Base-by-base conservation (phyloP, 257 asterid species). In the Avicennia marina region DNA sequence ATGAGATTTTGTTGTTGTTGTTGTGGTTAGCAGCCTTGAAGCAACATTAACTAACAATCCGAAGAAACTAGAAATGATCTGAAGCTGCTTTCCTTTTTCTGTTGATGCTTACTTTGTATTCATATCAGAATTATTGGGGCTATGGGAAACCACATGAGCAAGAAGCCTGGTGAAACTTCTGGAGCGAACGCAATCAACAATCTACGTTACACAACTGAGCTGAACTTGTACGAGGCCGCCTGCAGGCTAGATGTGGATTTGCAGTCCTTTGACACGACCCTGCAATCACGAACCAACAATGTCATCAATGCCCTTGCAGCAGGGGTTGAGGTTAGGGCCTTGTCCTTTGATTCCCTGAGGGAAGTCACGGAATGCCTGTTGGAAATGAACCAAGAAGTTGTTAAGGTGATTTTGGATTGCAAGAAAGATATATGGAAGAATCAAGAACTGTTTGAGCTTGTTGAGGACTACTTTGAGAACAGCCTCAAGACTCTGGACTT, bases 61-160 rank as follows among this genome's bases (percentile, higher is more conserved):
- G 41, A 36, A 36, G 41, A 49, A 22, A 18, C 16, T 27, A 8
- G 38, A 25, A 48, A 48, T 3, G 10, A 36, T 9, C 19, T 19
- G 6, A n/a, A 58, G 7, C 13, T 32, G 29, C 7, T 53, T 33
- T 3, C 1, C 2, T 11, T 20, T 7, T 20, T 45, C 3, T 7
- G 25, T 18, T 25, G 18, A 3, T 33, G 7, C 4, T 19, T 34
- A 36, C 16, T 15, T 15, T 36, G 58, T 11, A 54, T 68, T 29
- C 5, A 29, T 29, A 39, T 27, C 42, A 51, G 3, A 25, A 61
- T 15, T 19, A 16, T 31, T n/a, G 38, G 58, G 36, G 13, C 48
- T 16, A 90, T 90, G 98, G 98, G 98, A 69, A 76, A 77, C 72
- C 78, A 87, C 47, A 17, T 90, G 79, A 90, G 89, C 94, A 90